Base-by-base conservation (phyloP, 2,329 filamentous ascomycete genomes). In the Fusarium pseudograminearum region DNA sequence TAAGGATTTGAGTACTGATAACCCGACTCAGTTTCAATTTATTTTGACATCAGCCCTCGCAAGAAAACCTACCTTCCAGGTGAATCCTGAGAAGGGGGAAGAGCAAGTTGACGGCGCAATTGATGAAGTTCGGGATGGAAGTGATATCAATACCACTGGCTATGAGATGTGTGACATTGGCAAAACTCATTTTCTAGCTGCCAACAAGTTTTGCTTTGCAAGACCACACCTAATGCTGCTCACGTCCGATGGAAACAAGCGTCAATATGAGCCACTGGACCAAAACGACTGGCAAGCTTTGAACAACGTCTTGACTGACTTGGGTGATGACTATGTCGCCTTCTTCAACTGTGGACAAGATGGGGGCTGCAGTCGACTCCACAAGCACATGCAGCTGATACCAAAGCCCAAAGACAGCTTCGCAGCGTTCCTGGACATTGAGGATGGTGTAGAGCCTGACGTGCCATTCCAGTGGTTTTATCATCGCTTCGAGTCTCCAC, bases 331-430 rank as follows among this genome's bases (percentile, higher is more conserved):
- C 0, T 38, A 52, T 4, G 4, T 60, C 2, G 26, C 18, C 0
- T 61, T 61, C 5, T 61, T 52, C 20, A 61, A 60, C 1, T 44
- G 55, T 9, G 56, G 56, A 5, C 30, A 33, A 5, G 55, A 61
- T 31, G 58, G 55, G 16, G 58, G 58, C 3, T 61, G 58, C 0
- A 60, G 58, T 28, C 20, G 58, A 6, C 7, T 52, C 24, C 58
- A 61, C 4, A 61, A 61, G 9, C 55, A 61, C 5, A 60, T 61
- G 24, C 58, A 61, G 30, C 3, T 61, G 0, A 61, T 61, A 9
- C 55, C 55, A 0, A 60, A 45, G 2, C 55, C 42, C 0, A 50
- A 22, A 0, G 8, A 42, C 2, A 42, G 16, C 3, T 60, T 61
- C 3, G 24, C 42, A 2, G 38, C n/a, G 7, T 61, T 61, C 24